Conservation (phyloP, 2,329 filamentous ascomycete genomes). For the Trichoderma hamatum region DNA sequence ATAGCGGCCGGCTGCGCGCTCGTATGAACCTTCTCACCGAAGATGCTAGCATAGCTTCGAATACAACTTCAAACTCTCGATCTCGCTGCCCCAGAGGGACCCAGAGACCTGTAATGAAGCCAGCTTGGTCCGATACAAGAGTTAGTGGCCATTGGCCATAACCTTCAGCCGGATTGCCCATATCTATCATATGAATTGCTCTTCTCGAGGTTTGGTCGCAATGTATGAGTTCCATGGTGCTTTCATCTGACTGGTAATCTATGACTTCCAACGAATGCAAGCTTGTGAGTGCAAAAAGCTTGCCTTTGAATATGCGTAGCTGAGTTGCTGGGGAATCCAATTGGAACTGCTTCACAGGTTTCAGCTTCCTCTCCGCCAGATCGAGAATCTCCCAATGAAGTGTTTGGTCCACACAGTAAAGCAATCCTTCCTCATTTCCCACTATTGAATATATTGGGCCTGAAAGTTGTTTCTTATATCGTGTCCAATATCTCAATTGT, state of each 20-base stretch:
- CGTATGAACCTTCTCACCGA: slow-evolving; percentile 61
- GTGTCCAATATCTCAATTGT: slow-evolving; percentile 56
- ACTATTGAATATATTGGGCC: slow-evolving; percentile 60
- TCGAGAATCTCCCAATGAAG: slow-evolving; percentile 63
- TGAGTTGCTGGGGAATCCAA: slow-evolving; percentile 58
- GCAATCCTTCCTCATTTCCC: slow-evolving; percentile 57
- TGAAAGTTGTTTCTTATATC: slow-evolving; percentile 50
- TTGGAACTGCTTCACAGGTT: slow-evolving; percentile 48
- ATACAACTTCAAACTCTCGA: slow-evolving; percentile 51
- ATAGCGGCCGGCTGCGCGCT: slow-evolving; percentile 56
- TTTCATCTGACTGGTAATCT: slow-evolving; percentile 47
- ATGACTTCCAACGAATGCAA: slow-evolving; percentile 61
- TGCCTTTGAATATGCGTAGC: slow-evolving; percentile 51
- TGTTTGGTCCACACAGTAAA: slow-evolving; percentile 56
- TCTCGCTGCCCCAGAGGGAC: slow-evolving; percentile 48
- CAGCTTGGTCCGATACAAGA: slow-evolving; percentile 53
- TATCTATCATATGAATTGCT: slow-evolving; percentile 51
- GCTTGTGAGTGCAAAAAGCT: slow-evolving; percentile 55
- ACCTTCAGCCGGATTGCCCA: slow-evolving; percentile 41
- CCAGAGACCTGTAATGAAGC: slow-evolving; percentile 55
- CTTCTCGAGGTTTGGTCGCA: slow-evolving; percentile 50
- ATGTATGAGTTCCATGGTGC: slow-evolving; percentile 47
- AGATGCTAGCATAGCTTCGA: slow-evolving; percentile 58
- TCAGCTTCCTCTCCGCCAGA: slow-evolving; percentile 54
- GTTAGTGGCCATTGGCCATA: slow-evolving; percentile 45